These are phyloP conservation scores for Gamsiella multidivaricata DNA, from an alignment of 192 early-diverging fungal species.

Conservation along the genomic window DNA sequence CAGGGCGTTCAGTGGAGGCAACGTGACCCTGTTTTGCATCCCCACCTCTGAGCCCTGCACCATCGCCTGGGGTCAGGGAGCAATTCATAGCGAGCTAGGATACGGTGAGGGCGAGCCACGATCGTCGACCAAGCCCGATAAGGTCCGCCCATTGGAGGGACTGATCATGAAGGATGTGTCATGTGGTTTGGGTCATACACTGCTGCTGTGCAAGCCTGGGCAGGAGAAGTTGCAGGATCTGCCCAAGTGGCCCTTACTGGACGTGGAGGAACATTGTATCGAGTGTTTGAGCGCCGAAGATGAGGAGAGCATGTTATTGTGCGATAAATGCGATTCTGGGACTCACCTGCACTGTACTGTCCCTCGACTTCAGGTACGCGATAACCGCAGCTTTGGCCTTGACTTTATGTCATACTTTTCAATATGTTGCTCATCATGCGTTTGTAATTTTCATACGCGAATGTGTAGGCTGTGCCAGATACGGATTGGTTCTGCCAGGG, in stretches of 20 bases:
- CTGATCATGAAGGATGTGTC: conserved; percentile 46
- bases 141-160: conserved; percentile 58
- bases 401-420: neutral
- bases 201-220: conserved; percentile 56
- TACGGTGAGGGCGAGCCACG: conserved; percentile 56
- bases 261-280: conserved; percentile 60
- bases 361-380: conserved; percentile 52
- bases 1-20: conserved; percentile 53
- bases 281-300: conserved; percentile 59
- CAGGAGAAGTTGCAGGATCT: conserved; percentile 57
- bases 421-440: too few species aligned
- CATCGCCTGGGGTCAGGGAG: conserved; percentile 61
- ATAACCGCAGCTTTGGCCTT: too few species aligned
- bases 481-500: conserved; percentile 67
- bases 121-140: conserved; percentile 58
- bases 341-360: conserved; percentile 59
- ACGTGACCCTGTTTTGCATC: conserved; percentile 54
- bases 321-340: conserved; percentile 62
- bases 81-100: conserved; percentile 55
- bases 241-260: conserved; percentile 58
- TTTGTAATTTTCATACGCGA: neutral
- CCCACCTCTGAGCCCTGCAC: conserved; percentile 45
- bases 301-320: conserved; percentile 59
- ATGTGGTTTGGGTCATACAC: conserved; percentile 56
- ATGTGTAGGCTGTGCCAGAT: conserved; percentile 55